Percentiles rank a stretch among this genome's conserved stretches.
Evolutionary conservation across 2,329 filamentous ascomycete species (phyloP).

Genomic region (Lasiodiplodia gonubiensis): DNA sequence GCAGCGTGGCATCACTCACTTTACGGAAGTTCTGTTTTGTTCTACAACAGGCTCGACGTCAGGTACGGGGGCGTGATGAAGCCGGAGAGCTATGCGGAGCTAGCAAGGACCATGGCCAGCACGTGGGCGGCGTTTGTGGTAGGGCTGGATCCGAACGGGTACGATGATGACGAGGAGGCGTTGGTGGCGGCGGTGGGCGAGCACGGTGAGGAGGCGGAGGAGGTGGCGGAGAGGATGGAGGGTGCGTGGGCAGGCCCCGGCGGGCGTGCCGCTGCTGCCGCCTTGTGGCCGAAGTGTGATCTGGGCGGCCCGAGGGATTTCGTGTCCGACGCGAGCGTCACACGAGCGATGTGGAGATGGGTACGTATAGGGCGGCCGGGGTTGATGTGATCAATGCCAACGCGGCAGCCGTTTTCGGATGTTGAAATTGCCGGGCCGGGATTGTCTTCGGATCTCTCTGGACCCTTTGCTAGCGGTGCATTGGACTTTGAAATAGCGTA

Average conservation of each 20-base stretch:
- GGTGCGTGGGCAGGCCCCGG: not conserved
- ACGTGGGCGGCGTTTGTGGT: slow-evolving; percentile 54
- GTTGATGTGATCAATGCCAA: slow-evolving; percentile 50
- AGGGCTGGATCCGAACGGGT: slow-evolving; percentile 48
- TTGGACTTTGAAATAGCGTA: not conserved
- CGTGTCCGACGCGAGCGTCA: slow-evolving; percentile 55
- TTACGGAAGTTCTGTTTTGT: slow-evolving; percentile 57
- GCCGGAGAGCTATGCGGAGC: slow-evolving; percentile 43
- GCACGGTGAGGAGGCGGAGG: slow-evolving; percentile 34
- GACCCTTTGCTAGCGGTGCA: not conserved
- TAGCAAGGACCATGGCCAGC: slow-evolving; percentile 51
- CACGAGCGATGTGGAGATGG: slow-evolving; percentile 47
- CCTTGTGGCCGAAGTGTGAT: slow-evolving; percentile 51
- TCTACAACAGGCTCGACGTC: slow-evolving; percentile 51
- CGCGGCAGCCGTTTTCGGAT: slow-evolving; percentile 6
- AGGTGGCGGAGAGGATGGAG: slow-evolving; percentile 7
- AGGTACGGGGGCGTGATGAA: slow-evolving; percentile 48
- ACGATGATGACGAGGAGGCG: not conserved
- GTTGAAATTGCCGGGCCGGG: not conserved
- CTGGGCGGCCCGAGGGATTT: slow-evolving; percentile 45
- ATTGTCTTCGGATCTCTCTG: not conserved
- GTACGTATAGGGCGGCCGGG: slow-evolving; percentile 52
- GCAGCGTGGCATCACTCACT: slow-evolving; percentile 58
- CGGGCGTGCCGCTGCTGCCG: not conserved
- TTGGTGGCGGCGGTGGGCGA: not conserved